phyloP scores from a whole-genome alignment of 306 rosid genomes.

The Cucurbita maxima region DNA sequence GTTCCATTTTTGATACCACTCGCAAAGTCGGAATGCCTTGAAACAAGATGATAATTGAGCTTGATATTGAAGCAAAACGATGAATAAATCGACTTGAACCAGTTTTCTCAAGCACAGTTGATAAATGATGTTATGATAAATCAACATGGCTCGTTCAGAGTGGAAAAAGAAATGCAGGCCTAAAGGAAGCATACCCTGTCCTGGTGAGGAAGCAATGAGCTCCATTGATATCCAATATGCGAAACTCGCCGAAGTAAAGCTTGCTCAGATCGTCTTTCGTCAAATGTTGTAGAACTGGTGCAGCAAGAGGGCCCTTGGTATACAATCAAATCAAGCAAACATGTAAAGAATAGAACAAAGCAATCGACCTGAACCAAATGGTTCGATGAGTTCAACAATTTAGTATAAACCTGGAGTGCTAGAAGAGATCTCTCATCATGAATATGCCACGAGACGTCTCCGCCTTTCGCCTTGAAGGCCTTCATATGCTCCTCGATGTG shows the following conservation, averaged over 20 bases:
- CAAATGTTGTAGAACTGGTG: conserved; percentile 75
- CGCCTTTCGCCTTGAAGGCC: conserved; percentile 93
- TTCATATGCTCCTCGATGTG: conserved; percentile 91
- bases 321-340: background rate
- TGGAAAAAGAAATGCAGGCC: background rate
- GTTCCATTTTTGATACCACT: background rate
- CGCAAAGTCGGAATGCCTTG: background rate
- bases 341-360: background rate
- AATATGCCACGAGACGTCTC: conserved; percentile 90
- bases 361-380: background rate
- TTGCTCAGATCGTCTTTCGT: conserved; percentile 79
- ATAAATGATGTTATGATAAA: background rate
- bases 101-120: background rate
- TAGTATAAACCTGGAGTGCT: conserved; percentile 51
- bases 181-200: conserved; percentile 57
- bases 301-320: conserved; percentile 84
- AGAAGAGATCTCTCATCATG: conserved; percentile 93
- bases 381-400: background rate
- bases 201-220: conserved; percentile 67
- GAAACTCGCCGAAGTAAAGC: conserved; percentile 71
- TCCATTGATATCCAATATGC: conserved; percentile 70
- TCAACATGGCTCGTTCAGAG: background rate
- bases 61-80: background rate
- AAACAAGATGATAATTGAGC: background rate
- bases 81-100: background rate